Evolutionary conservation across 305 asterid genomes (phyloP).

Genomic region (Euphrasia arctica): DNA sequence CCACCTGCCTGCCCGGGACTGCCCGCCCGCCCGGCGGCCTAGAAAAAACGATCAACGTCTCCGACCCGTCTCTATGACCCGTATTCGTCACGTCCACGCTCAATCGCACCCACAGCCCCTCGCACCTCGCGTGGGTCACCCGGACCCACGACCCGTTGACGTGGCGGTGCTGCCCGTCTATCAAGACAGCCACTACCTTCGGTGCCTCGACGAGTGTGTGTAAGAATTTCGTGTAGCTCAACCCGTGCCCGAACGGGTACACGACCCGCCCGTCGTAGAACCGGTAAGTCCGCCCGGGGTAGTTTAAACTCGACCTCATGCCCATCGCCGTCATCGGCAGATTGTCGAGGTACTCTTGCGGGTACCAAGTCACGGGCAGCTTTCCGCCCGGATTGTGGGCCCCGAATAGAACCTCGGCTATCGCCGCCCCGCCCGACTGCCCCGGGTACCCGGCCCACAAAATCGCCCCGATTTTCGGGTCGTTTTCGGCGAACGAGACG

Average conservation of each 20-base stretch:
- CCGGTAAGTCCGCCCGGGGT: slow-evolving; percentile 80
- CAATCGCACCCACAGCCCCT: slow-evolving; percentile 37
- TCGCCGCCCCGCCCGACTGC: slow-evolving; percentile 86
- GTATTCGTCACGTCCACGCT: slow-evolving; percentile 52
- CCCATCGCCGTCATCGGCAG: slow-evolving; percentile 81
- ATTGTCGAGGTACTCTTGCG: slow-evolving; percentile 62
- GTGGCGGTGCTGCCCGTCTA: slow-evolving; percentile 50
- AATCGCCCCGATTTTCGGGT: slow-evolving; percentile 57
- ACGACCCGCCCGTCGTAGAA: slow-evolving; percentile 77
- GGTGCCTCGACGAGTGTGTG: slow-evolving; percentile 58
- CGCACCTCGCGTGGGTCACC: slow-evolving; percentile 61
- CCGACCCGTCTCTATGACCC: slow-evolving; percentile 60
- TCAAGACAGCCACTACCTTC: slow-evolving; percentile 39
- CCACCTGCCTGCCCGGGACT: slow-evolving; percentile 65
- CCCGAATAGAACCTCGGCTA: slow-evolving; percentile 79
- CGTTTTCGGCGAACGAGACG: slow-evolving; percentile 59
- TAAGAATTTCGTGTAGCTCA: slow-evolving; percentile 68
- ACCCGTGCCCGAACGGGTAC: slow-evolving; percentile 76
- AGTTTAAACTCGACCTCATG: slow-evolving; percentile 69
- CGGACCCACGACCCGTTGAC: slow-evolving; percentile 43
- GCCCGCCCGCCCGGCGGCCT: slow-evolving; percentile 49
- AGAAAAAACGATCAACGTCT: slow-evolving; percentile 66
- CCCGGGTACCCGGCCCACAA: slow-evolving; percentile 94
- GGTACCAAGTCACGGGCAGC: slow-evolving; percentile 96
- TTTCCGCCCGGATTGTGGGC: slow-evolving; percentile 91